Evolutionary conservation across 345 rosid species (phyloP).

Genomic region (Aegle marmelos): DNA sequence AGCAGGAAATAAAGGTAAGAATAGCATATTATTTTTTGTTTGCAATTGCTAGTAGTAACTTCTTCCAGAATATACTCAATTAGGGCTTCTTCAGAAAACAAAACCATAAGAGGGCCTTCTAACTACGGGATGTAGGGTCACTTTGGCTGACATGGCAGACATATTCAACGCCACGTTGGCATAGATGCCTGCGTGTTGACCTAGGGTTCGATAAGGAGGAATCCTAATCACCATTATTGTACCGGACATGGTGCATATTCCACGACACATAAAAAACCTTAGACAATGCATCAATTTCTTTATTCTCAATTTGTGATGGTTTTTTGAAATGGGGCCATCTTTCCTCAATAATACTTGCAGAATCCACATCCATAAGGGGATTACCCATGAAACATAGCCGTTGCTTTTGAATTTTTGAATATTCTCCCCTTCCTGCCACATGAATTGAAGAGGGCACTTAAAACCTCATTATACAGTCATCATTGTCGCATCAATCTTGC

Average conservation of each 20-base stretch:
- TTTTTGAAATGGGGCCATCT: conserved; percentile 10
- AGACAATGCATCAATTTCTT: conserved; percentile 25
- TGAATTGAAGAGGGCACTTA: background rate
- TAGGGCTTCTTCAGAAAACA: background rate
- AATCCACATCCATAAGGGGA: conserved; percentile 22
- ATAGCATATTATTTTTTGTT: conserved; percentile 1
- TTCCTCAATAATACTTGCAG: conserved; percentile 27
- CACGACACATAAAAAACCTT: conserved; percentile 13
- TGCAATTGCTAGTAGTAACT: conserved; percentile 7
- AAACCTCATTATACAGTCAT: background rate
- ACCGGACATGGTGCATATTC: conserved; percentile 24
- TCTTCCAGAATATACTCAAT: conserved; percentile 12
- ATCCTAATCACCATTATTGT: conserved; percentile 35
- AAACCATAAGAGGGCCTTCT: background rate
- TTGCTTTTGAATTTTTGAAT: conserved; percentile 31
- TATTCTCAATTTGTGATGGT: conserved; percentile 25
- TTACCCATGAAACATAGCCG: conserved; percentile 16
- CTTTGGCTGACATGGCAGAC: conserved; percentile 13
- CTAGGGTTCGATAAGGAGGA: conserved; percentile 42
- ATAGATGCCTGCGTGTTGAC: conserved; percentile 37
- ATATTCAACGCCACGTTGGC: conserved; percentile 14
- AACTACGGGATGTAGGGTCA: background rate
- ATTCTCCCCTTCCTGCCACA: conserved; percentile 15
- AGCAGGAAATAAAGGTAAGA: conserved; percentile 5
- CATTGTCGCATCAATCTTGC: conserved; percentile 6